These are phyloP conservation scores for Colletotrichum somersetense DNA, from an alignment of 2,329 filamentous ascomycete species.

Conservation along the genomic window DNA sequence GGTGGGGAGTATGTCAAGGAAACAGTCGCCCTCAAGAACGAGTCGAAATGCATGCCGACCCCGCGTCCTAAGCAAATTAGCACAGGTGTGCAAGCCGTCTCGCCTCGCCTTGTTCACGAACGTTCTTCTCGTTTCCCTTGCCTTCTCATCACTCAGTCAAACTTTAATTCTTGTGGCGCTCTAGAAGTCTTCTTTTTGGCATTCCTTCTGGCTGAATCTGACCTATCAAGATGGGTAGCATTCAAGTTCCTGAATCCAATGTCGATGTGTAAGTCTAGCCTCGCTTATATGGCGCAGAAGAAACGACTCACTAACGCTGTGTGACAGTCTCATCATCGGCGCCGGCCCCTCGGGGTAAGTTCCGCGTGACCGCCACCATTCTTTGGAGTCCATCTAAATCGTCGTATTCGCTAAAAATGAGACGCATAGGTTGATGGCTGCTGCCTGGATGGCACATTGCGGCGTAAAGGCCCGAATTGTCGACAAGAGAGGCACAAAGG, in stretches of 20 bases:
- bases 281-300: too few species aligned
- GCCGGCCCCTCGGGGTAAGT: slow-evolving; percentile 48
- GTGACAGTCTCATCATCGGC: slow-evolving; percentile 54
- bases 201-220: too few species aligned
- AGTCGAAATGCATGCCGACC: slow-evolving; percentile 27
- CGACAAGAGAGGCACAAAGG: slow-evolving; percentile 57
- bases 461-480: slow-evolving; percentile 58
- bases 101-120: not conserved
- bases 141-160: not conserved
- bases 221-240: slow-evolving; percentile 22
- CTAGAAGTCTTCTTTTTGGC: too few species aligned
- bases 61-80: slow-evolving; percentile 5
- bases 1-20: slow-evolving; percentile 3
- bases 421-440: slow-evolving; percentile 58
- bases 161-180: not conserved
- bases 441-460: slow-evolving; percentile 57
- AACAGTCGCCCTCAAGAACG: slow-evolving; percentile 9
- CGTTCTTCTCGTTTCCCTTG: not conserved
- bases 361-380: not conserved
- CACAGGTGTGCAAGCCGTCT: not conserved
- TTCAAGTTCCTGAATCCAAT: slow-evolving; percentile 43
- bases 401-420: slow-evolving; percentile 10
- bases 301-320: slow-evolving; percentile 4
- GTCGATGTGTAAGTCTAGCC: slow-evolving; percentile 47
- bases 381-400: not conserved